A percentile compares a stretch with the other conserved stretches of the same genome.
phyloP scores from a whole-genome alignment of 805 yeast genomes.

The Candida oleophila region DNA sequence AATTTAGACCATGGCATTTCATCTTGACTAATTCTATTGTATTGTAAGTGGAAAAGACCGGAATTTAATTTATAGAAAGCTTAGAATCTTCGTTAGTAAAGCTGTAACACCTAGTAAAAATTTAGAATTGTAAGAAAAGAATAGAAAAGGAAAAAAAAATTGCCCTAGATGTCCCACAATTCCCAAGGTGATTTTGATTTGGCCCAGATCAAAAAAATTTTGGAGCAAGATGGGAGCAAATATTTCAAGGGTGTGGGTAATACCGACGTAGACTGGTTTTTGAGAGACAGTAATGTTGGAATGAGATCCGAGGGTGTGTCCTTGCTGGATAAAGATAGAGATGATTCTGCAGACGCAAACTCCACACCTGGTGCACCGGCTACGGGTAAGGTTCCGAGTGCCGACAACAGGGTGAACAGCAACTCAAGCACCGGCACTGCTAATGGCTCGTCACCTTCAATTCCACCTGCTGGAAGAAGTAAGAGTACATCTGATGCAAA shows the following conservation, averaged over 20 bases:
- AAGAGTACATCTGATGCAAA: conserved; percentile 3
- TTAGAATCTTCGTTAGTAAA: too few species aligned
- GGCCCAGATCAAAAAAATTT: conserved; percentile 19
- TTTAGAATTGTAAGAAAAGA: not conserved
- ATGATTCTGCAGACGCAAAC: conserved; percentile 16
- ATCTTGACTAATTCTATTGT: too few species aligned
- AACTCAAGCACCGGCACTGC: not conserved
- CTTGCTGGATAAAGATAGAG: conserved; percentile 20
- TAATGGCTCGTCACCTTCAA: not conserved
- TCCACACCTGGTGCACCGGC: not conserved
- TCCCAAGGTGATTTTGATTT: conserved; percentile 13
- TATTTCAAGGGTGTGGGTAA: conserved; percentile 33
- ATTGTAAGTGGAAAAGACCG: too few species aligned
- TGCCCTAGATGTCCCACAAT: conserved; percentile 2
- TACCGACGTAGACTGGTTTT: conserved; percentile 52
- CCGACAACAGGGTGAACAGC: not conserved
- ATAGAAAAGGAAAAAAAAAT: not conserved
- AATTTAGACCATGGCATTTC: too few species aligned
- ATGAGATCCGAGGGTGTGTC: not conserved
- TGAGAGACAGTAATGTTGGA: conserved; percentile 33
- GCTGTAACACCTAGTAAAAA: too few species aligned
- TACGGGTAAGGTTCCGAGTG: not conserved
- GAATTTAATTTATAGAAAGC: too few species aligned
- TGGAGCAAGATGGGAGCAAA: conserved; percentile 19
- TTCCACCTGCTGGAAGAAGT: not conserved